Evolutionary conservation across 139 green algal genomes (phyloP).

Genomic region (Raphidocelis subcapitata): DNA sequence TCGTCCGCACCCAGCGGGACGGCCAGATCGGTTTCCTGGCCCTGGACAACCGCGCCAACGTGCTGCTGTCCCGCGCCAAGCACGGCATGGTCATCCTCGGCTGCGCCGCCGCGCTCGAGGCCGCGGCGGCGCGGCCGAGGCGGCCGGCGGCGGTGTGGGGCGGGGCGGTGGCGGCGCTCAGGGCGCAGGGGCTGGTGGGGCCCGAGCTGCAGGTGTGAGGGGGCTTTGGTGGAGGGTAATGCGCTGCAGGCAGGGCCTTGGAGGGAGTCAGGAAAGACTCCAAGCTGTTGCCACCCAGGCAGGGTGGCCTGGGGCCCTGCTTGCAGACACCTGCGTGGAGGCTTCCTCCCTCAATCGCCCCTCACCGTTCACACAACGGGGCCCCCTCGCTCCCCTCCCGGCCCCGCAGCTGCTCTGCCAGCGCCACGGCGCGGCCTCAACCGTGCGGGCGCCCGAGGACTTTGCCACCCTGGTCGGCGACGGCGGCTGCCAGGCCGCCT

Average conservation of each 20-base stretch:
- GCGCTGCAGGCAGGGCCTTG: too few species aligned
- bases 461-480: conserved; percentile 50
- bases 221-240: too few species aligned
- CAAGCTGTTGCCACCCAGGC: too few species aligned
- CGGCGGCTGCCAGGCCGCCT: conserved; percentile 61
- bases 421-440: conserved; percentile 42
- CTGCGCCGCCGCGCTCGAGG: conserved; percentile 36
- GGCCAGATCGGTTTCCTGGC: conserved; percentile 72
- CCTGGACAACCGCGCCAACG: conserved; percentile 67
- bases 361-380: too few species aligned
- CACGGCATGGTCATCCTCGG: conserved; percentile 75
- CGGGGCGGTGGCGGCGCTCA: conserved; percentile 42
- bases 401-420: conserved; percentile 45
- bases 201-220: conserved; percentile 34
- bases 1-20: conserved; percentile 63
- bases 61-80: conserved; percentile 64
- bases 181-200: conserved; percentile 30
- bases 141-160: conserved; percentile 48
- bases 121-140: neutral
- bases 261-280: too few species aligned
- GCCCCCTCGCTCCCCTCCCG: too few species aligned
- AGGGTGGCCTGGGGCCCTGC: too few species aligned
- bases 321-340: too few species aligned
- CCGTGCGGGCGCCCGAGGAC: conserved; percentile 28
- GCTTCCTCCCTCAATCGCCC: too few species aligned